Percentiles rank a stretch among this genome's conserved stretches.
These are phyloP conservation scores for Melampsora americana DNA, from an alignment of 1,284 basidiomycete species.

Conservation along the genomic window DNA sequence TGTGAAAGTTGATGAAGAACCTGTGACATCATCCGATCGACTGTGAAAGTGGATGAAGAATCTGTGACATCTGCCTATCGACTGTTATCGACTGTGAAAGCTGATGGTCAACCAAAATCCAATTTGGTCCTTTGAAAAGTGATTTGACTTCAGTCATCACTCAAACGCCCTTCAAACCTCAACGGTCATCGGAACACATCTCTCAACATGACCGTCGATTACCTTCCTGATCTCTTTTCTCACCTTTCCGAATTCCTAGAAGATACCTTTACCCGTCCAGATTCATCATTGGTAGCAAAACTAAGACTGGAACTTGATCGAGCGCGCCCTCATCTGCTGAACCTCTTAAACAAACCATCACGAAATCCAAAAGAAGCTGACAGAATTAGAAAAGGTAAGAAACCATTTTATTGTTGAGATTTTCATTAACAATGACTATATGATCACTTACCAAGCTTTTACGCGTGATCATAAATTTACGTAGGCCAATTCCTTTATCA, in stretches of 20 bases:
- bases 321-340: constrained; percentile 26
- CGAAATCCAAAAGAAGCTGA: constrained; percentile 39
- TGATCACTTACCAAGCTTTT: not conserved
- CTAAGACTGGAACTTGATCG: constrained; percentile 41
- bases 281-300: constrained; percentile 25
- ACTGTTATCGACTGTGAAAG: no score
- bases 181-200: not conserved
- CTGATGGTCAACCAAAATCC: no score
- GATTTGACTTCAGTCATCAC: not conserved
- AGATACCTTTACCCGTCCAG: constrained; percentile 37
- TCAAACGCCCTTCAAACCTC: not conserved
- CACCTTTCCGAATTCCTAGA: constrained; percentile 32
- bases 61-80: no score
- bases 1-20: no score
- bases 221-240: constrained; percentile 35
- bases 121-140: no score
- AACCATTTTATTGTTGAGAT: not conserved
- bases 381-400: constrained; percentile 31
- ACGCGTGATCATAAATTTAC: not conserved
- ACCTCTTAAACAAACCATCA: constrained; percentile 32
- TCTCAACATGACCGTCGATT: constrained; percentile 23
- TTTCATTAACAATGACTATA: not conserved
- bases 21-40: no score
- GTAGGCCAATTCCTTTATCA: constrained; percentile 42
- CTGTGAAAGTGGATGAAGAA: no score